phyloP scores from a whole-genome alignment of 1,139 yeast genomes.

The Taiozyma onychis region DNA sequence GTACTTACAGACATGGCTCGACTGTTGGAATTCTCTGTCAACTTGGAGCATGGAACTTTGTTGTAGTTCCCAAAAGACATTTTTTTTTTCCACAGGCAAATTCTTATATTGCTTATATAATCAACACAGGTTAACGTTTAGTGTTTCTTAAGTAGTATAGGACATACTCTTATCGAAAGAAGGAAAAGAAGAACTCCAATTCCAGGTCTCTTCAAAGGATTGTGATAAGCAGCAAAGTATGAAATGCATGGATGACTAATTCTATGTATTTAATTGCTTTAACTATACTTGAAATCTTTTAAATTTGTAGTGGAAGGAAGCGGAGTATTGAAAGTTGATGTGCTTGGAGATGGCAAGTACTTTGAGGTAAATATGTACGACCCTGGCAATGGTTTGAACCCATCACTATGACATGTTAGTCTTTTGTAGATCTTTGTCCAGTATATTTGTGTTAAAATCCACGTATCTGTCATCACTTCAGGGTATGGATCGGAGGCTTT shows the following conservation, averaged over 20 bases:
- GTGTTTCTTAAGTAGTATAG: no score
- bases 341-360: not conserved
- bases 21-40: not conserved
- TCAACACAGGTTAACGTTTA: not conserved
- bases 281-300: not conserved
- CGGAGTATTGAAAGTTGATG: constrained; percentile 5
- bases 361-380: constrained; percentile 4
- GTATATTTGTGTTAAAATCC: constrained; percentile 14
- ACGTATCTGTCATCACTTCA: constrained; percentile 12
- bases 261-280: no score
- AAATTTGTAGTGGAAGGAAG: constrained; percentile 1
- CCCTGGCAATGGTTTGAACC: constrained; percentile 12
- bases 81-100: not conserved
- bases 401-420: constrained; percentile 8
- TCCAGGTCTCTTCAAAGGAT: not conserved
- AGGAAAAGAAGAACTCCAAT: no score
- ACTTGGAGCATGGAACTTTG: not conserved
- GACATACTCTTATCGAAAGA: no score
- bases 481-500: constrained; percentile 17
- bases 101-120: not conserved
- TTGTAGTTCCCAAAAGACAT: not conserved
- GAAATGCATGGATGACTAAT: not conserved
- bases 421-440: constrained; percentile 10
- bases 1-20: not conserved
- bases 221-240: no score